Percentiles rank a stretch among this genome's conserved stretches.
These are phyloP conservation scores for Botrytis aclada DNA, from an alignment of 2,329 filamentous ascomycete genomes.

Conservation along the genomic window DNA sequence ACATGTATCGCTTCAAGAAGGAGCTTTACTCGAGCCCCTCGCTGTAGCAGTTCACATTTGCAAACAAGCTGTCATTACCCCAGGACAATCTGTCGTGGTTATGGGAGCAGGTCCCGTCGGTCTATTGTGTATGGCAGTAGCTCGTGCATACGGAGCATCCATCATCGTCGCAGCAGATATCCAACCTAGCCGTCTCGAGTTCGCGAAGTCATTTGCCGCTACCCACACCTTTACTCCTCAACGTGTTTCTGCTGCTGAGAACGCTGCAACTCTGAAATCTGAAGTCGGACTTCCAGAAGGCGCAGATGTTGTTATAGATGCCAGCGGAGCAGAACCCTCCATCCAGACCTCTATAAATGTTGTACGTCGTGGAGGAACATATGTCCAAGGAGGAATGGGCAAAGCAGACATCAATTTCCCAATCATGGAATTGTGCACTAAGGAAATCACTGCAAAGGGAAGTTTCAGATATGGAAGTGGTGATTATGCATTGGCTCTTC, in stretches of 20 bases:
- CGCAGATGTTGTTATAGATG: constrained; percentile 74
- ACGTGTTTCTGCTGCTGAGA: constrained; percentile 64
- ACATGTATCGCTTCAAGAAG: constrained; percentile 74
- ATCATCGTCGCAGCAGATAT: constrained; percentile 89
- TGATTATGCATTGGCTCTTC: constrained; percentile 75
- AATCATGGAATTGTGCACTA: constrained; percentile 83
- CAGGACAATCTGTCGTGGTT: constrained; percentile 75
- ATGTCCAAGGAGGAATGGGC: constrained; percentile 89
- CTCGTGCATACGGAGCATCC: constrained; percentile 77
- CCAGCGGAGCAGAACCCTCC: constrained; percentile 65
- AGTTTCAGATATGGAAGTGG: constrained; percentile 87
- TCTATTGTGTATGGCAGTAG: constrained; percentile 81
- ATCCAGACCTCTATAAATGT: constrained; percentile 73
- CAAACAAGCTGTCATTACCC: constrained; percentile 67
- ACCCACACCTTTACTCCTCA: constrained; percentile 67
- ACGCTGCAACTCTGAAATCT: constrained; percentile 65
- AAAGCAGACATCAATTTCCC: constrained; percentile 84
- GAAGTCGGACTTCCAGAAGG: constrained; percentile 62
- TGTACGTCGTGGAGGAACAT: constrained; percentile 68
- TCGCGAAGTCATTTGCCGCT: constrained; percentile 70
- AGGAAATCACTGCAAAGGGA: constrained; percentile 83
- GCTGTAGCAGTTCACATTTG: constrained; percentile 84
- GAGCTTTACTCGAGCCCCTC: constrained; percentile 85
- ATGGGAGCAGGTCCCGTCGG: constrained; percentile 89
- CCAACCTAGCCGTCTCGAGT: constrained; percentile 71